Conservation (phyloP, 164 flowering plant genomes). For the Vitis labrusca region DNA sequence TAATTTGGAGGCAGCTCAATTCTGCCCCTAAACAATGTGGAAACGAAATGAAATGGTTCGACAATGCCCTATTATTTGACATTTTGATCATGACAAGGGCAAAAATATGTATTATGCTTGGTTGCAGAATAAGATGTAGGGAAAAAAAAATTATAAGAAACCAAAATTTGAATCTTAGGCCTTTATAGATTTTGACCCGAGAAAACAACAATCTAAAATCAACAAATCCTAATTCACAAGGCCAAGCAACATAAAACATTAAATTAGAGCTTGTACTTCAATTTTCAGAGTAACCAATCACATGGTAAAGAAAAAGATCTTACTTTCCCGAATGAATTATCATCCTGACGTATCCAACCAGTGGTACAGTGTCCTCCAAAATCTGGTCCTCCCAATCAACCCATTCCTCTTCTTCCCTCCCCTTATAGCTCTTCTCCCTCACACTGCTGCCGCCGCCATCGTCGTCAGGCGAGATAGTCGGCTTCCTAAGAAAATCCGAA, state of each 20-base stretch:
- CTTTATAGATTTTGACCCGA: no score
- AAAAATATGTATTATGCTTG: no score
- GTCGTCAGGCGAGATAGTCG: conserved; percentile 28
- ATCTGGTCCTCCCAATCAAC: conserved; percentile 89
- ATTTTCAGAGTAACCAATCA: conserved; percentile 3
- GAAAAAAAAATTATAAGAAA: no score
- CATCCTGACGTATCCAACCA: conserved; percentile 89
- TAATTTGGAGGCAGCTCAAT: no score
- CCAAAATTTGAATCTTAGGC: no score
- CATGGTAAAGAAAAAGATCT: conserved; percentile 15
- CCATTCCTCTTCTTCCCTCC: conserved; percentile 30
- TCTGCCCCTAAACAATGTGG: no score
- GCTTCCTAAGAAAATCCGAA: conserved; percentile 56
- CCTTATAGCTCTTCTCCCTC: conserved; percentile 19
- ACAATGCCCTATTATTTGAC: no score
- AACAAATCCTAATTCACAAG: no score
- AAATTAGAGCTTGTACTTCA: background rate
- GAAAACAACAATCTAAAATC: no score
- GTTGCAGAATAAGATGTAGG: no score
- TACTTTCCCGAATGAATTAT: conserved; percentile 90
- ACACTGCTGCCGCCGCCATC: conserved; percentile 4
- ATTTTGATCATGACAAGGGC: no score
- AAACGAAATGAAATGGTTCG: no score
- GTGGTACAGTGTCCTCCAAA: conserved; percentile 91
- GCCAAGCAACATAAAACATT: background rate